phyloP scores from a whole-genome alignment of 2,329 filamentous ascomycete species.

The Cercospora zeae-maydis region DNA sequence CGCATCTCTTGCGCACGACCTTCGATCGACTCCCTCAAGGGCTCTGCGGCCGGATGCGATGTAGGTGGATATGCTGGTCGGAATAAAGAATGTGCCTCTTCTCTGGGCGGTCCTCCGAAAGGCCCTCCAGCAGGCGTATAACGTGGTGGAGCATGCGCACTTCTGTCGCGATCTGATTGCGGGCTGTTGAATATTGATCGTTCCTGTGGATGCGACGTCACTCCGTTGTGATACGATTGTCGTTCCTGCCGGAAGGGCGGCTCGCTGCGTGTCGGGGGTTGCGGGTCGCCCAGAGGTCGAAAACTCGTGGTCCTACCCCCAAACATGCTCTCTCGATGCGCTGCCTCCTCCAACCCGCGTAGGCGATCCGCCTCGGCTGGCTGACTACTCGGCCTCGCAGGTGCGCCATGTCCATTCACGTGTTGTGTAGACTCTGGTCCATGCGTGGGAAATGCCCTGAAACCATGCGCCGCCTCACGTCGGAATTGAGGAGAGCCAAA shows the following conservation, averaged over 20 bases:
- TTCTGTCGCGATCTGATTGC: slow-evolving; percentile 29
- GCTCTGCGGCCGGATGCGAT: slow-evolving; percentile 27
- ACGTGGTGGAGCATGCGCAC: slow-evolving; percentile 21
- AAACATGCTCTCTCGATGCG: slow-evolving; percentile 25
- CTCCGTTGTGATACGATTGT: slow-evolving; percentile 24
- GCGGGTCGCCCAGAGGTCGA: slow-evolving; percentile 29
- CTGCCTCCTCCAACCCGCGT: slow-evolving; percentile 26
- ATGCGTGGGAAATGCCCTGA: slow-evolving; percentile 31
- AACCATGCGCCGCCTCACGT: slow-evolving; percentile 33
- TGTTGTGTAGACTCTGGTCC: slow-evolving; percentile 25
- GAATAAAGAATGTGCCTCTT: slow-evolving; percentile 33
- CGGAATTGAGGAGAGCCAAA: slow-evolving; percentile 34
- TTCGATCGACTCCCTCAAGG: slow-evolving; percentile 34
- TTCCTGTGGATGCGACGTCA: slow-evolving; percentile 31
- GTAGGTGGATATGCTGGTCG: slow-evolving; percentile 29
- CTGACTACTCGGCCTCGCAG: slow-evolving; percentile 37
- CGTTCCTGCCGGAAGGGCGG: slow-evolving; percentile 25
- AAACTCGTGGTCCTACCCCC: slow-evolving; percentile 27
- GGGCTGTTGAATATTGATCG: slow-evolving; percentile 28
- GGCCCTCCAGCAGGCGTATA: slow-evolving; percentile 21
- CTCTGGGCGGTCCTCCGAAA: slow-evolving; percentile 31
- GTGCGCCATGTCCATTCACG: slow-evolving; percentile 24
- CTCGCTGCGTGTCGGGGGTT: slow-evolving; percentile 19
- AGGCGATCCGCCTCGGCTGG: slow-evolving; percentile 28
- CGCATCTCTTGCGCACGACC: slow-evolving; percentile 28